Conservation (phyloP, 164 flowering plant species). For the Stephania yunnanensis region DNA sequence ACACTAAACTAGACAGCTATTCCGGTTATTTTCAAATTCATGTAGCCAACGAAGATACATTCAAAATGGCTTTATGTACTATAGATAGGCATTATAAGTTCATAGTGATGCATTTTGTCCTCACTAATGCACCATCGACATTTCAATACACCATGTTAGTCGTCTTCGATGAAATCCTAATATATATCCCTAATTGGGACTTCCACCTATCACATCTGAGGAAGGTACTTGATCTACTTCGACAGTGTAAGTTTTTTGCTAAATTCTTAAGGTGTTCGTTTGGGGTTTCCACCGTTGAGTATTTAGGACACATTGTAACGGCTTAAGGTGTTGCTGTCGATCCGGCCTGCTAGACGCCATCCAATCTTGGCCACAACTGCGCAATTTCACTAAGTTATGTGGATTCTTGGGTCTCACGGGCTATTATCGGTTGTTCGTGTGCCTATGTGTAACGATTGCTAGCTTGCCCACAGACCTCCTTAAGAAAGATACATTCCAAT, state of each 20-base stretch:
- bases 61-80: background rate
- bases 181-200: background rate
- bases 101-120: background rate
- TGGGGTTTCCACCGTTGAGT: background rate
- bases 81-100: background rate
- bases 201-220: background rate
- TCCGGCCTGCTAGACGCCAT: background rate
- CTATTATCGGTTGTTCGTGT: background rate
- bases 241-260: too few species aligned
- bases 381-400: background rate
- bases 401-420: conserved; percentile 6
- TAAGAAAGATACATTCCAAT: background rate
- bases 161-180: background rate
- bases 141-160: background rate
- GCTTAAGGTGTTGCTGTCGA: background rate
- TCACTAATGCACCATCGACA: background rate
- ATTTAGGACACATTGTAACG: background rate
- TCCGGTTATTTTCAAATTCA: background rate
- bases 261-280: background rate
- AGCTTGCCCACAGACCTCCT: background rate
- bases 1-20: background rate
- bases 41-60: background rate
- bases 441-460: background rate
- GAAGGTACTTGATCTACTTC: background rate
- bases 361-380: background rate